Percentiles rank a stretch among this genome's conserved stretches.
These are phyloP conservation scores for Trapa bicornis DNA, from an alignment of 345 rosid genomes.

Conservation along the genomic window DNA sequence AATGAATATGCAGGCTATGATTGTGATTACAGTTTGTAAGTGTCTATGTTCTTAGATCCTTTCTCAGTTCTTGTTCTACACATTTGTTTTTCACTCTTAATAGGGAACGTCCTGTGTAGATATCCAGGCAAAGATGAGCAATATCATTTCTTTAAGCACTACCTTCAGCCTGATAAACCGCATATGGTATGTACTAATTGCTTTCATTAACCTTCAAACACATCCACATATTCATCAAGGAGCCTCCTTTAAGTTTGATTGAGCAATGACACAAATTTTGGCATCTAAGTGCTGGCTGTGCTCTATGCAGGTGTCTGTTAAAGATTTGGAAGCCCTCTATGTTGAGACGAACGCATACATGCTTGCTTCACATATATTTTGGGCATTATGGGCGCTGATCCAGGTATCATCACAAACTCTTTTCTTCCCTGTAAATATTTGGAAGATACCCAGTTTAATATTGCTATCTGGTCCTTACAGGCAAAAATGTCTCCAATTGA, in stretches of 20 bases:
- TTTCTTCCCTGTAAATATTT: neutral
- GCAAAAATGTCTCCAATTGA: no score
- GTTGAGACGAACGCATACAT: conserved; percentile 43
- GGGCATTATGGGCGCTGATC: conserved; percentile 94
- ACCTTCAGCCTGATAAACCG: conserved; percentile 51
- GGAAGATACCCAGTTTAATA: no score
- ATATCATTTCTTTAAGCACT: conserved; percentile 74
- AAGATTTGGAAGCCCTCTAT: conserved; percentile 50
- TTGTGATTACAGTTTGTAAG: conserved; percentile 80
- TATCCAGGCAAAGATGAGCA: conserved; percentile 78
- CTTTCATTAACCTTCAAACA: neutral
- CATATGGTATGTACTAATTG: conserved; percentile 28
- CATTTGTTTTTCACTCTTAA: neutral
- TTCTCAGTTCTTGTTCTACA: neutral
- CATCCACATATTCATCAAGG: neutral
- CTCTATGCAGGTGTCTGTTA: neutral
- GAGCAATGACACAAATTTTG: neutral
- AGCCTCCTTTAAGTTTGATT: neutral
- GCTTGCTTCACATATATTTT: conserved; percentile 70
- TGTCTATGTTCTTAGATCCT: conserved; percentile 8
- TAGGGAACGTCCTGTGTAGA: conserved; percentile 28
- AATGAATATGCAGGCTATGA: conserved; percentile 92
- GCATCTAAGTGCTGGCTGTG: neutral
- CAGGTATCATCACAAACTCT: conserved; percentile 39
- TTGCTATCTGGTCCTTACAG: no score